phyloP scores from a whole-genome alignment of 177 flowering plant genomes.

The Vitis hybrid region DNA sequence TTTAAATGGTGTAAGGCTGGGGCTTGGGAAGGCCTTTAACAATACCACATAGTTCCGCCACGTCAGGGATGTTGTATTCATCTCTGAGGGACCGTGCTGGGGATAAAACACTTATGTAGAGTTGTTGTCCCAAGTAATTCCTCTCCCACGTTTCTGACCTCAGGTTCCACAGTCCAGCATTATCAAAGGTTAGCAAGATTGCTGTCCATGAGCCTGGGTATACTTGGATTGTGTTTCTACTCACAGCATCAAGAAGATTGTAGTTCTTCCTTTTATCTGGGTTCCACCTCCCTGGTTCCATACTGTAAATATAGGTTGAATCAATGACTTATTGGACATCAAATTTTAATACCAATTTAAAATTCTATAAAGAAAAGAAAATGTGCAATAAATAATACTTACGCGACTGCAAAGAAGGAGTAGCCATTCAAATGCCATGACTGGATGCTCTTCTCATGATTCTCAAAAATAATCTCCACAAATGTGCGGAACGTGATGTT shows the following conservation, averaged over 20 bases:
- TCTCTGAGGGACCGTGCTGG: conserved; percentile 45
- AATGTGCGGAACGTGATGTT: conserved; percentile 34
- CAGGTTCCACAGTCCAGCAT: conserved; percentile 59
- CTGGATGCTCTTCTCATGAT: conserved; percentile 42
- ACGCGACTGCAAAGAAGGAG: conserved; percentile 50
- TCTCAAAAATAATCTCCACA: conserved; percentile 48
- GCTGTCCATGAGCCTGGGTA: conserved; percentile 45
- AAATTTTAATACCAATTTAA: no score
- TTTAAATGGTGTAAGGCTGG: conserved; percentile 33
- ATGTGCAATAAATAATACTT: conserved; percentile 8
- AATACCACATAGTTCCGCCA: conserved; percentile 34
- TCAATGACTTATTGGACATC: no score
- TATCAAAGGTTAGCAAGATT: conserved; percentile 37
- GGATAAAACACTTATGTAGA: conserved; percentile 50
- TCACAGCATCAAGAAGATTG: conserved; percentile 39
- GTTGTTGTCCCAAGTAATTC: conserved; percentile 50
- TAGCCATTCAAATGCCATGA: conserved; percentile 46
- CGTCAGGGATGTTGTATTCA: conserved; percentile 53
- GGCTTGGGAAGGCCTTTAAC: conserved; percentile 44
- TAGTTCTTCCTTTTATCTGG: conserved; percentile 35
- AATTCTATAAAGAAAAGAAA: no score
- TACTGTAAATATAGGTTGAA: neutral
- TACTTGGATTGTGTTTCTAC: conserved; percentile 37
- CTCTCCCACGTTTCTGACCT: conserved; percentile 42
- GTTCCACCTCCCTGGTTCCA: conserved; percentile 37